Percentiles rank a stretch among this genome's conserved stretches.
phyloP scores from a whole-genome alignment of 2,329 filamentous ascomycete species.

The Aspergillus cejpii region DNA sequence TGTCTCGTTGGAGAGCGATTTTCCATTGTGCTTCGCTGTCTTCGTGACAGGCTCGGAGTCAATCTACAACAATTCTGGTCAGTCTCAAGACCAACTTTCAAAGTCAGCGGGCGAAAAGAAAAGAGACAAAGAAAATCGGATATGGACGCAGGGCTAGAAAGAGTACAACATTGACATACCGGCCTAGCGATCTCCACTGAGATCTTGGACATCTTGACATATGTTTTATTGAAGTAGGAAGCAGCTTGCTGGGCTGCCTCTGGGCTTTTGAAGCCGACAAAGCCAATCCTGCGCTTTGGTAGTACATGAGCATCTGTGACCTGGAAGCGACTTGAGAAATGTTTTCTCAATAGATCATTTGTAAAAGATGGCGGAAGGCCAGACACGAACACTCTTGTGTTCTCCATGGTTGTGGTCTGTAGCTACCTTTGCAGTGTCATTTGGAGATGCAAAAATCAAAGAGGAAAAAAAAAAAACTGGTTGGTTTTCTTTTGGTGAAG shows the following conservation, averaged over 20 bases:
- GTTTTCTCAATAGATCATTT: constrained; percentile 77
- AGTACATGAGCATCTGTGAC: constrained; percentile 93
- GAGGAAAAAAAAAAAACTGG: constrained; percentile 8
- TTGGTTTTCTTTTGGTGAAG: constrained; percentile 22
- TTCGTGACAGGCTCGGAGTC: constrained; percentile 31
- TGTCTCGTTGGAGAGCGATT: constrained; percentile 15
- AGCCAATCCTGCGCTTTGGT: constrained; percentile 82
- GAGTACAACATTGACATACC: constrained; percentile 45
- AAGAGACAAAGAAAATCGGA: constrained; percentile 12
- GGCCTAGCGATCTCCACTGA: constrained; percentile 80
- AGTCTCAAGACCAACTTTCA: constrained; percentile 36
- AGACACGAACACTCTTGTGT: constrained; percentile 64
- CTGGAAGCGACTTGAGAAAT: constrained; percentile 70
- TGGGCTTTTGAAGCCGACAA: constrained; percentile 82
- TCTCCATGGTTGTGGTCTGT: constrained; percentile 54
- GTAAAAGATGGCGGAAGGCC: constrained; percentile 78
- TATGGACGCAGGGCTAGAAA: constrained; percentile 6
- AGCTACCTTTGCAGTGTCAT: constrained; percentile 9
- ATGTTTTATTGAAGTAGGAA: constrained; percentile 92
- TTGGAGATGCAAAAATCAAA: constrained; percentile 7
- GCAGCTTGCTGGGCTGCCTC: constrained; percentile 76
- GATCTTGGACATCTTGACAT: constrained; percentile 93
- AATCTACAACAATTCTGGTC: constrained; percentile 37
- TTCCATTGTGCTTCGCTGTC: constrained; percentile 20
- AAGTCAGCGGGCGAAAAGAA: constrained; percentile 32